These are phyloP conservation scores for Pseudotsuga menziesii DNA, from an alignment of 75 land plant genomes.

Conservation along the genomic window DNA sequence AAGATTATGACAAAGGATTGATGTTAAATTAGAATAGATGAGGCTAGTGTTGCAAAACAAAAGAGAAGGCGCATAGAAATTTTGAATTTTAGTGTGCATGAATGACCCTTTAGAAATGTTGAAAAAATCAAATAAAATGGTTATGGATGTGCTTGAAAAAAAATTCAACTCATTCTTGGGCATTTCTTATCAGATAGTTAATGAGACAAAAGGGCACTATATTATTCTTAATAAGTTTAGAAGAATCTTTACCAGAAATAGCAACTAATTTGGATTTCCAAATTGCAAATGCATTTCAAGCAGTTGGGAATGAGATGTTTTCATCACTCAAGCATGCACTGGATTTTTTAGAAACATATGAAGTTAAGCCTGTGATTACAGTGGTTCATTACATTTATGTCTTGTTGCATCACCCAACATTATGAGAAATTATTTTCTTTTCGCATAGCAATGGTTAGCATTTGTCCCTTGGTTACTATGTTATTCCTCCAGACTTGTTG, in stretches of 20 bases:
- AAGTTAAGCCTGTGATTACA: conserved; percentile 51
- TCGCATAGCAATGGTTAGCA: conserved; percentile 48
- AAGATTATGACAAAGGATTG: too few species aligned
- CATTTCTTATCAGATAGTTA: not conserved
- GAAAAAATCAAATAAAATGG: conserved; percentile 22
- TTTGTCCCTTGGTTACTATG: conserved; percentile 51
- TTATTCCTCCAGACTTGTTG: conserved; percentile 47
- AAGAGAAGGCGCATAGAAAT: not conserved
- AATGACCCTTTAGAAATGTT: conserved; percentile 22
- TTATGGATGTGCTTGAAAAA: conserved; percentile 32
- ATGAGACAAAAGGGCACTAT: not conserved
- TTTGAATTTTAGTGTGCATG: not conserved
- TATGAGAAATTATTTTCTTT: conserved; percentile 41
- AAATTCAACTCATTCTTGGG: conserved; percentile 23
- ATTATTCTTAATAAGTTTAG: not conserved
- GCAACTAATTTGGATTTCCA: conserved; percentile 20
- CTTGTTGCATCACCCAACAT: conserved; percentile 25
- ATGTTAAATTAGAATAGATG: too few species aligned
- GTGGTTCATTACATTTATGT: conserved; percentile 39
- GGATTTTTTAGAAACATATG: conserved; percentile 34
- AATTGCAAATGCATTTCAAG: conserved; percentile 26
- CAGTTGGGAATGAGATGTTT: conserved; percentile 37
- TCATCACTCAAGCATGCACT: conserved; percentile 13
- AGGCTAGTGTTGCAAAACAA: too few species aligned
- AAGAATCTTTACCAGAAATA: conserved; percentile 6